These are phyloP conservation scores for Abrus pulchellus DNA, from an alignment of 306 rosid species.

Conservation along the genomic window DNA sequence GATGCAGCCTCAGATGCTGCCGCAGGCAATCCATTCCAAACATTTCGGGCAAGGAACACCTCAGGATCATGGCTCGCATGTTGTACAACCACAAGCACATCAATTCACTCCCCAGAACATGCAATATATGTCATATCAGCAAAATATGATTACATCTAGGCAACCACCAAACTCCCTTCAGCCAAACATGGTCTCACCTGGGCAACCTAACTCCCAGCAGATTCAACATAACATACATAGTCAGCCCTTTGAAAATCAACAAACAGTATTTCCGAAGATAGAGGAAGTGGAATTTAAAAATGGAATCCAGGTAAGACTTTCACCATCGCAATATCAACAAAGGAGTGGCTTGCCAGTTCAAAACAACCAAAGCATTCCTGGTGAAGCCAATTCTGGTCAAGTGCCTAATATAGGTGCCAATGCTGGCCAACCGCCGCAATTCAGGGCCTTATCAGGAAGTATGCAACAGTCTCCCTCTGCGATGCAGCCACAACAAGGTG, in stretches of 20 bases:
- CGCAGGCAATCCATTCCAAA: constrained; percentile 62
- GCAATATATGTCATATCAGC: constrained; percentile 82
- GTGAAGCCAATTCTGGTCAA: constrained; percentile 64
- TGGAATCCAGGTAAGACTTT: constrained; percentile 75
- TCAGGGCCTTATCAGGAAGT: constrained; percentile 60
- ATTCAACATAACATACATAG: constrained; percentile 62
- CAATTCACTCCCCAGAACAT: constrained; percentile 70
- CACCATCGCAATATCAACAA: constrained; percentile 82
- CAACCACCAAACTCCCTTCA: constrained; percentile 74
- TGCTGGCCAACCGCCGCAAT: constrained; percentile 72
- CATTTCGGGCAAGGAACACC: constrained; percentile 66
- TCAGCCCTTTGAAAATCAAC: constrained; percentile 72
- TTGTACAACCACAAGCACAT: constrained; percentile 68
- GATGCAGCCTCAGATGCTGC: constrained; percentile 65
- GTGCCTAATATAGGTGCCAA: constrained; percentile 65
- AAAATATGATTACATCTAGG: constrained; percentile 60
- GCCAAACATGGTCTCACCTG: constrained; percentile 62
- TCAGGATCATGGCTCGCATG: constrained; percentile 67
- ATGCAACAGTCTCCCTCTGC: constrained; percentile 69
- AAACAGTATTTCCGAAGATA: constrained; percentile 51
- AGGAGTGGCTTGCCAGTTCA: constrained; percentile 64
- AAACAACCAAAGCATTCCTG: constrained; percentile 62
- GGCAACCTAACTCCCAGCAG: constrained; percentile 73
- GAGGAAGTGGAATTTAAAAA: constrained; percentile 78
- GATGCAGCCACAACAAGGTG: constrained; percentile 69